Evolutionary conservation across 768 basidiomycete genomes (phyloP), one percentile per base, ranked within the genome.

Genomic region (Tulasnella sp.): DNA sequence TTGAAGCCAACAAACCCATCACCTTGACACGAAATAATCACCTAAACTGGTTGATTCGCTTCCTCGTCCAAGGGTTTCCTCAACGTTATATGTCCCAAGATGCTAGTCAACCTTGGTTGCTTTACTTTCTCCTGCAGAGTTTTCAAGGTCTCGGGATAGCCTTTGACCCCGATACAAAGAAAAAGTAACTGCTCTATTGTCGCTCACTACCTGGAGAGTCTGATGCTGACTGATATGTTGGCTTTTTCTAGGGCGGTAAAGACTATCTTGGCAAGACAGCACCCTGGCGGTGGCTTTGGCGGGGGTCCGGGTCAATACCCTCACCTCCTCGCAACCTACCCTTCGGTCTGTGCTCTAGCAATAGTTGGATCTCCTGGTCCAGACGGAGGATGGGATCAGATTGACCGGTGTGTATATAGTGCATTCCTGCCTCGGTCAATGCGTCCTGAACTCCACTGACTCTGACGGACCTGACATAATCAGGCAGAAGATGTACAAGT

Each of bases 81-180:
- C 84, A 86, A 14, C 86, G 90, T 75, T 99, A 94, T 81, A 86
- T 85, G 25, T 90, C 89, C 67, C 92, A 98, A 80, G 97, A 99
- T 81, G 96, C 97, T 0, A 96, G 93, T 79, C 91, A 97, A 80
- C 93, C 97, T 0, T 99, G 97, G 97, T 84, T 98, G 37, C 82
- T 98, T 77, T 98, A 93, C 84, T 99, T 97, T 96, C 91, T 90
- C 0, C 81, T 96, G 12, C 96, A 99, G 80, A 86, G 91, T 17
- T 91, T 97, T 80, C 91, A 92, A 79, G 81, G 90, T 2, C 81
- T 97, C 64, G 93, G 94, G 71, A 90, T 93, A 8, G 90, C 85
- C 1, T 80, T 97, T 71, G 95, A 96, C 85, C 89, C 90, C 1
- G 86, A 84, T 25, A 94, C 88, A 80, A 92, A 90, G 82, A 89